Evolutionary conservation across 139 green algal species (phyloP), one percentile per base, ranked within the genome.

Genomic region (Gonium pectorale): DNA sequence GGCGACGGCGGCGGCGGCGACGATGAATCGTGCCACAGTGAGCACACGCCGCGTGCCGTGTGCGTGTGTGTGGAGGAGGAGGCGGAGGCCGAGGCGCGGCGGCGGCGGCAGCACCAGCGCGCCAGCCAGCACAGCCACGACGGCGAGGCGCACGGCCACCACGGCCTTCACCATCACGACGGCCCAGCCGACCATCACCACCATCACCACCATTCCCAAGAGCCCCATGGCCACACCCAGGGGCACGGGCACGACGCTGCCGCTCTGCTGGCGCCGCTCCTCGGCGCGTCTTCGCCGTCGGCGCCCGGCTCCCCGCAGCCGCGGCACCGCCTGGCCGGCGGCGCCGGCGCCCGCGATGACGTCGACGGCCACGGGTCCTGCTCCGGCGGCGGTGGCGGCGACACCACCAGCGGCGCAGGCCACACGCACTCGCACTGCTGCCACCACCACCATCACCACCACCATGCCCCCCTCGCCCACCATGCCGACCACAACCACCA

Each of bases 11-110:
- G 33, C 41, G 60, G 64, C 2, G 77, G 73, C 1, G 77, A 83
- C 40, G 56, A 37, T 11, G 56, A 67, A 22, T 83, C 77, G 8
- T 83, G 77, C 62, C 62, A 83, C 44, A 74, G 62, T 31, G 60
- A 83, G 29, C 77, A 83, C 59, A 40, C 41, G 3, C 77, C 77
- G 7, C 62, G 43, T 0, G 77, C 77, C 3, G 59, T 74, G 24
- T 83, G 77, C 62, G 46, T 83, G 31, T 83, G 77, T 33, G 62
- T 74, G 33, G 77, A 83, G 24, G 43, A 60, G 37, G 29, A 38
- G 54, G 52, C 35, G 21, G 74, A 31, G 22, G 52, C 35, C 11
- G 35, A 41, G 35, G 52, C 43, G 67, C 67, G 43, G 7, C 7
- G 22, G 44, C 69, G n/a, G 24, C 44, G 46, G 75, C 59, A 44